Conservation (phyloP, 116 monocot species). For the Papilionanthe hybrid region DNA sequence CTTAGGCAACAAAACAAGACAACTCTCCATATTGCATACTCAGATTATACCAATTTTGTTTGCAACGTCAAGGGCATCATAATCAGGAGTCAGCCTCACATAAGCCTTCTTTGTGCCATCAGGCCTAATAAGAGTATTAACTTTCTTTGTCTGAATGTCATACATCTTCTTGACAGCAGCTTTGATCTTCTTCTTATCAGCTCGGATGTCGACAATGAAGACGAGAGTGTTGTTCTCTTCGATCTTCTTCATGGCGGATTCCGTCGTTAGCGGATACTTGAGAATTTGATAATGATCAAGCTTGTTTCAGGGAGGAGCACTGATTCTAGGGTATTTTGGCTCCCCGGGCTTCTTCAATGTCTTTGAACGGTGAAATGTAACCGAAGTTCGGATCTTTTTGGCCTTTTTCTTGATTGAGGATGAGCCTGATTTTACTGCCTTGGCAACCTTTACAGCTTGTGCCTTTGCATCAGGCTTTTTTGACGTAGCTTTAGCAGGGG, state of each 20-base stretch:
- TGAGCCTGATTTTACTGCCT: constrained; percentile 29
- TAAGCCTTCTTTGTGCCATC: constrained; percentile 31
- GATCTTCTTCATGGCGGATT: constrained; percentile 48
- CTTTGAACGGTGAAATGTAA: constrained; percentile 33
- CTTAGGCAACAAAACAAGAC: neutral
- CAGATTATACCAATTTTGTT: constrained; percentile 36
- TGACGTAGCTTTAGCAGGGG: no score
- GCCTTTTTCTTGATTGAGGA: constrained; percentile 24
- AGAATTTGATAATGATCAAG: constrained; percentile 43
- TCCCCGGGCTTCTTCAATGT: constrained; percentile 20
- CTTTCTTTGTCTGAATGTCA: constrained; percentile 44
- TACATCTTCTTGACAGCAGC: constrained; percentile 45
- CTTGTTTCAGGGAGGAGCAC: constrained; percentile 36
- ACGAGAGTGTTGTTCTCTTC: constrained; percentile 43
- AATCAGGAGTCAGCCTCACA: constrained; percentile 26
- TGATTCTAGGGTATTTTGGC: constrained; percentile 35
- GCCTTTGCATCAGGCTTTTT: constrained; percentile 32
- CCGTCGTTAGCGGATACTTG: constrained; percentile 38
- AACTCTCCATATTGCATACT: neutral
- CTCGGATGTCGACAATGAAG: constrained; percentile 40
- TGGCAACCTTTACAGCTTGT: constrained; percentile 35
- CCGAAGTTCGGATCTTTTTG: constrained; percentile 34
- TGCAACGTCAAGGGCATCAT: constrained; percentile 31
- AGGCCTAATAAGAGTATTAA: constrained; percentile 40
- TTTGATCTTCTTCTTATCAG: constrained; percentile 41